Evolutionary conservation across 768 basidiomycete genomes (phyloP), one percentile per base, ranked within the genome.

Genomic region (Suillus fuscotomentosus): DNA sequence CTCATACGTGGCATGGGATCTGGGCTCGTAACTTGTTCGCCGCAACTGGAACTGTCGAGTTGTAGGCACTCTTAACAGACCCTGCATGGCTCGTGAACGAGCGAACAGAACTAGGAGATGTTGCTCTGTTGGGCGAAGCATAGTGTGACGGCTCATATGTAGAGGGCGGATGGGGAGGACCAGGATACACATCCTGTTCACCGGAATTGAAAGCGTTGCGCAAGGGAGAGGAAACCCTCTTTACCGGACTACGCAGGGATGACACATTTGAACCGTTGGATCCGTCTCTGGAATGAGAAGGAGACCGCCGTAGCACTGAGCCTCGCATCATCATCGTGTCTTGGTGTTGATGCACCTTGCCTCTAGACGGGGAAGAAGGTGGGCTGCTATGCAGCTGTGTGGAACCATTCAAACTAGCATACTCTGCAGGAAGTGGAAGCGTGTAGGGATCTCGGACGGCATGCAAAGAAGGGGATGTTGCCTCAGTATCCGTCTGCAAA

Each of bases 51-150:
- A 45, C 57, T 10, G 63, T 67, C 1, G 64, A 39, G 22, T 60
- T 53, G 27, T 69, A 66, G 59, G 68, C 61, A 27, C 22, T 59
- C 41, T 59, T 59, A 48, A 54, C 31, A 31, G 59, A 20, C 27
- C 64, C 65, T n/a, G 69, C 71, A 13, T 68, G 31, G 42, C 64
- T 69, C 50, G 65, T 31, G n/a, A 47, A 53, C 51, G 72, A 69
- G 53, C 72, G 76, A 27, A 74, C 34, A 27, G 71, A 70, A 20
- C 53, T 69, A 22, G 72, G 72, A 22, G 75, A 77, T 5, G 65
- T 36, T 8, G 70, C 67, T 47, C 72, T 71, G 39, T 69, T 68
- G 34, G 27, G 22, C 15, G 65, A n/a, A 24, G 43, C 22, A 38
- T 66, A 63, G 1, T 48, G 39, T 14, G 57, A 51, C 0, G 60